Conservation (phyloP, 352 stramenopile genomes). For the Pythium aphanidermatum region DNA sequence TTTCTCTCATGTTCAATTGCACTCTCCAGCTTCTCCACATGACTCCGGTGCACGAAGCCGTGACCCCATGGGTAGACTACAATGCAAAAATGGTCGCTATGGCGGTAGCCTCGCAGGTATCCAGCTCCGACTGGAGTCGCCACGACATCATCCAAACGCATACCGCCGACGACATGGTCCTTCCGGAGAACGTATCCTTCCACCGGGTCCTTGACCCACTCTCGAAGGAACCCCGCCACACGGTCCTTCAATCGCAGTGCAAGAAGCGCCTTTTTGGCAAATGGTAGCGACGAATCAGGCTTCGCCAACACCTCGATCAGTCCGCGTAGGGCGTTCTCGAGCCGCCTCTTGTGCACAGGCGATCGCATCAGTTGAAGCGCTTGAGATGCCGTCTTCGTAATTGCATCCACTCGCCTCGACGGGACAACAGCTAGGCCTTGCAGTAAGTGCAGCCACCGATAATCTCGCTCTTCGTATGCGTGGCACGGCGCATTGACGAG, state of each 20-base stretch:
- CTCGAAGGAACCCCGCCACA: constrained; percentile 56
- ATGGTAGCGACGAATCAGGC: constrained; percentile 10
- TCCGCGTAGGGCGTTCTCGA: constrained; percentile 24
- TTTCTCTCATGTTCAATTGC: constrained; percentile 21
- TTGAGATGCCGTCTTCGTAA: constrained; percentile 38
- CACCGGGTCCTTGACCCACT: constrained; percentile 63
- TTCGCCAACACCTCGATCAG: constrained; percentile 25
- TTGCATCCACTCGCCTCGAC: constrained; percentile 46
- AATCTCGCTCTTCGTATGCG: constrained; percentile 55
- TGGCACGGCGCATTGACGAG: constrained; percentile 36
- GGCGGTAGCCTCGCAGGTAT: constrained; percentile 53
- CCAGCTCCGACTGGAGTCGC: constrained; percentile 51
- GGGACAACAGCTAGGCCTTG: constrained; percentile 54
- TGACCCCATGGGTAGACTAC: constrained; percentile 71
- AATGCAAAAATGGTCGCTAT: constrained; percentile 53
- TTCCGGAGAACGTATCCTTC: constrained; percentile 64
- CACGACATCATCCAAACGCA: constrained; percentile 55
- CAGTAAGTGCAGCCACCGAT: constrained; percentile 65
- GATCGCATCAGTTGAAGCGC: constrained; percentile 42
- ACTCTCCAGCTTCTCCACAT: constrained; percentile 29
- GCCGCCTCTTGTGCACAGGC: constrained; percentile 20
- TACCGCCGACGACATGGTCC: constrained; percentile 51
- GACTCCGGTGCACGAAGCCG: constrained; percentile 55
- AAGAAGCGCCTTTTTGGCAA: constrained; percentile 32
- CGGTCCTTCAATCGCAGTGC: constrained; percentile 63